A percentile compares a stretch with the other conserved stretches of the same genome.
These are phyloP conservation scores for Dipteronia sinensis DNA, from an alignment of 345 rosid species.

Conservation along the genomic window DNA sequence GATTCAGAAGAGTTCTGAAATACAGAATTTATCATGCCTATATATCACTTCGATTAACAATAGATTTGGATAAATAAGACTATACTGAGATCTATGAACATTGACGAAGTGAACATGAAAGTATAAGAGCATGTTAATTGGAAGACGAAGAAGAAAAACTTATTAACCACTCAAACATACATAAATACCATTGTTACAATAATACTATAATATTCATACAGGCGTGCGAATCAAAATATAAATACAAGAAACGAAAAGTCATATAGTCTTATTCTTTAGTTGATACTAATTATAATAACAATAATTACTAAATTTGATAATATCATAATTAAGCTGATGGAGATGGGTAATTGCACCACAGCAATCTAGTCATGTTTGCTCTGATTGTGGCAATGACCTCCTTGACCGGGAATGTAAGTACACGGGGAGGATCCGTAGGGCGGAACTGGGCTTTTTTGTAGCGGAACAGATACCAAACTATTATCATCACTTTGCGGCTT, in stretches of 20 bases:
- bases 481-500: background rate
- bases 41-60: background rate
- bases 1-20: too few relatives aligned
- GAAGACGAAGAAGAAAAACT: background rate
- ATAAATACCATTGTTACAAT: background rate
- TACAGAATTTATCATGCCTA: background rate
- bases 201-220: too few relatives aligned
- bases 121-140: background rate
- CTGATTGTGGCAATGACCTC: conserved; percentile 4
- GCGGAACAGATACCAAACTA: background rate
- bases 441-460: conserved; percentile 1
- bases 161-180: background rate
- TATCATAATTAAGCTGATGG: background rate
- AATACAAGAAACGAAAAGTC: background rate
- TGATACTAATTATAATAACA: background rate
- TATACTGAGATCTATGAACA: background rate
- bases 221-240: too few relatives aligned
- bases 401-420: background rate
- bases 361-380: background rate
- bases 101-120: background rate
- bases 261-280: background rate
- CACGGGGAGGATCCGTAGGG: conserved; percentile 6
- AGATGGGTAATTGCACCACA: background rate
- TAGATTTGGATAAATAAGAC: too few relatives aligned
- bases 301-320: background rate